These are phyloP conservation scores for Wickerhamiella allomyrinae DNA, from an alignment of 805 yeast species.

Conservation along the genomic window DNA sequence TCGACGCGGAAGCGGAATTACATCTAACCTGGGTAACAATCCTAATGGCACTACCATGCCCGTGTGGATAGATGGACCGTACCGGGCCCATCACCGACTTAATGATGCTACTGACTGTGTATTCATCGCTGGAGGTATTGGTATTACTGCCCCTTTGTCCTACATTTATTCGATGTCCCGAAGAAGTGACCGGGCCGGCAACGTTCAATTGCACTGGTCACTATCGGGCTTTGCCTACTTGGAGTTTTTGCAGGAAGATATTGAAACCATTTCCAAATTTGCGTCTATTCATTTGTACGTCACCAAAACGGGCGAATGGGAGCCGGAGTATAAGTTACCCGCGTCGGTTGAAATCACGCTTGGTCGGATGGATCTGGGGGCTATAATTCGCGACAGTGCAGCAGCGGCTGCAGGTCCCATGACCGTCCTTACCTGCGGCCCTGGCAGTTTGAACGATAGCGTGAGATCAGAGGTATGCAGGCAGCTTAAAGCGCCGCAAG, in stretches of 20 bases:
- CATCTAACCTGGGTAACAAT: slow-evolving; percentile 6
- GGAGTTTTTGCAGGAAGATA: slow-evolving; percentile 7
- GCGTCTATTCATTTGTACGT: slow-evolving; percentile 2
- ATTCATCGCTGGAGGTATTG: slow-evolving; percentile 46
- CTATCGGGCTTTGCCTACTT: slow-evolving; percentile 5
- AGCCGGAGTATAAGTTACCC: neutral
- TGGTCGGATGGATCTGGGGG: slow-evolving; percentile 2
- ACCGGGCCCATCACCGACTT: slow-evolving; percentile 28
- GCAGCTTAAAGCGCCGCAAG: slow-evolving; percentile 7
- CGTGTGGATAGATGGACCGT: slow-evolving; percentile 45
- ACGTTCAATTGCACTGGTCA: slow-evolving; percentile 14
- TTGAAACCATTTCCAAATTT: slow-evolving; percentile 1
- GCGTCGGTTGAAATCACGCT: neutral
- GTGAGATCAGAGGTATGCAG: slow-evolving; percentile 10
- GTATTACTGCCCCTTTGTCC: slow-evolving; percentile 36
- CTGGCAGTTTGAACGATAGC: slow-evolving; percentile 9
- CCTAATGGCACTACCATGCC: slow-evolving; percentile 19
- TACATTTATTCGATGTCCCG: slow-evolving; percentile 6
- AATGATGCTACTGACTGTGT: slow-evolving; percentile 28
- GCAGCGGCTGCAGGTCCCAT: slow-evolving; percentile 2
- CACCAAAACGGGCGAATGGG: neutral
- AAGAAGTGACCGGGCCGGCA: neutral
- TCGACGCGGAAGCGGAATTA: slow-evolving; percentile 12
- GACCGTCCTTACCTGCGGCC: slow-evolving; percentile 16
- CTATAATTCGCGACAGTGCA: slow-evolving; percentile 1